phyloP scores from a whole-genome alignment of 495 filamentous ascomycete genomes.

The Antarctomyces pellizariae region DNA sequence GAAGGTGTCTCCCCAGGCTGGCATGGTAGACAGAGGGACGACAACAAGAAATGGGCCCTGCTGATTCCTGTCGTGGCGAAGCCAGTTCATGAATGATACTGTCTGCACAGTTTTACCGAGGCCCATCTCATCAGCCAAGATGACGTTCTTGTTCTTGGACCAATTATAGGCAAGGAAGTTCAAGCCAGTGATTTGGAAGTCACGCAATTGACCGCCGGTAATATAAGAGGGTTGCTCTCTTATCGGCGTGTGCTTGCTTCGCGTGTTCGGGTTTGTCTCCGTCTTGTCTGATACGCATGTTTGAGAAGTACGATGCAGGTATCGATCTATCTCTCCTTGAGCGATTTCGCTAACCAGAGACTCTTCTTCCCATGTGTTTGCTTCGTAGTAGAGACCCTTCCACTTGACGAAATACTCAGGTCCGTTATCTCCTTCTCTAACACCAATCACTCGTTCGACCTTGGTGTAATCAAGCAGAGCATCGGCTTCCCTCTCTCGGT shows the following conservation, averaged over 20 bases:
- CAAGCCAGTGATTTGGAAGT: constrained; percentile 82
- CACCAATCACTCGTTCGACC: constrained; percentile 78
- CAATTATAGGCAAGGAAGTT: constrained; percentile 93
- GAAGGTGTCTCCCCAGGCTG: constrained; percentile 94
- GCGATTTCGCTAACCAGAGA: constrained; percentile 49
- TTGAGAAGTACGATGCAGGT: constrained; percentile 52
- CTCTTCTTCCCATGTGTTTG: constrained; percentile 81
- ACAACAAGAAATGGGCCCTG: constrained; percentile 92
- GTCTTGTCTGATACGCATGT: constrained; percentile 50
- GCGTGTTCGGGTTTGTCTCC: constrained; percentile 51
- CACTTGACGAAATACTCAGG: constrained; percentile 81
- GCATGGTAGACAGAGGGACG: constrained; percentile 85
- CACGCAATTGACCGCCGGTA: constrained; percentile 62
- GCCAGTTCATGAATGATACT: constrained; percentile 90
- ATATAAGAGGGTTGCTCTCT: constrained; percentile 66
- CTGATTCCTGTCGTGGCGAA: constrained; percentile 74
- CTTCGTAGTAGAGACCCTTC: constrained; percentile 72
- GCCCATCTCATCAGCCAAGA: constrained; percentile 96
- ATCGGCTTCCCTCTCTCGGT: constrained; percentile 67
- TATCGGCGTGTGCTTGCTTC: constrained; percentile 44
- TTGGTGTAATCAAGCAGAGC: constrained; percentile 65
- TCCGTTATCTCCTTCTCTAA: constrained; percentile 48
- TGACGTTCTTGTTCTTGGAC: constrained; percentile 77
- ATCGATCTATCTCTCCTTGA: constrained; percentile 76
- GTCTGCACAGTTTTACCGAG: constrained; percentile 97